Evolutionary conservation across 164 flowering plant species (phyloP).

Genomic region (Stephania japonica): DNA sequence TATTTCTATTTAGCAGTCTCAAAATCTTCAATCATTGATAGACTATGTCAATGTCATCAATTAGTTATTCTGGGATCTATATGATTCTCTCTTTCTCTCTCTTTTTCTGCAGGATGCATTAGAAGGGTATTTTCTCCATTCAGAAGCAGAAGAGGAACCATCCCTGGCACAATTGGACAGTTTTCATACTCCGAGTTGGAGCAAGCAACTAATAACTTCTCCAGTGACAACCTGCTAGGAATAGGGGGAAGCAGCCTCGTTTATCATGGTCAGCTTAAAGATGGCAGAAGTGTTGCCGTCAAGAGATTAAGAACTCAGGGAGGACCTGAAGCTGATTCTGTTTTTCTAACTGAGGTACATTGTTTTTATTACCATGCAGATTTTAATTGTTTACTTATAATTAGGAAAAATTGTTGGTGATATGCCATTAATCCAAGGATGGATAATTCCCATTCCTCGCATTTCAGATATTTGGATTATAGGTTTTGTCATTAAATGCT

Average conservation of each 20-base stretch:
- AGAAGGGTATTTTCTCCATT: constrained; percentile 35
- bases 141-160: constrained; percentile 33
- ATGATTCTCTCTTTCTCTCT: background rate
- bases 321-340: constrained; percentile 61
- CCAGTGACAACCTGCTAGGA: constrained; percentile 62
- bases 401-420: background rate
- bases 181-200: constrained; percentile 77
- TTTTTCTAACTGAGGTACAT: constrained; percentile 68
- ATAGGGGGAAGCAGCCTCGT: constrained; percentile 92
- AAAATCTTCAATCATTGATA: background rate
- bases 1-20: background rate
- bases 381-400: background rate
- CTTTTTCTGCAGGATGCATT: constrained; percentile 57
- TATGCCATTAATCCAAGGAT: background rate
- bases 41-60: background rate
- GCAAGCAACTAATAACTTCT: constrained; percentile 71
- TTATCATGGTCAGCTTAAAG: constrained; percentile 68
- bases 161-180: constrained; percentile 49
- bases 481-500: background rate
- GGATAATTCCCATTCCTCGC: background rate
- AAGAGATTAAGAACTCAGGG: constrained; percentile 60
- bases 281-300: constrained; percentile 73
- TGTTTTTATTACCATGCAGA: constrained; percentile 1
- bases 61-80: background rate
- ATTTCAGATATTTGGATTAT: background rate